Evolutionary conservation across 2,329 filamentous ascomycete species (phyloP).

Genomic region (Colletotrichum sansevieriae): DNA sequence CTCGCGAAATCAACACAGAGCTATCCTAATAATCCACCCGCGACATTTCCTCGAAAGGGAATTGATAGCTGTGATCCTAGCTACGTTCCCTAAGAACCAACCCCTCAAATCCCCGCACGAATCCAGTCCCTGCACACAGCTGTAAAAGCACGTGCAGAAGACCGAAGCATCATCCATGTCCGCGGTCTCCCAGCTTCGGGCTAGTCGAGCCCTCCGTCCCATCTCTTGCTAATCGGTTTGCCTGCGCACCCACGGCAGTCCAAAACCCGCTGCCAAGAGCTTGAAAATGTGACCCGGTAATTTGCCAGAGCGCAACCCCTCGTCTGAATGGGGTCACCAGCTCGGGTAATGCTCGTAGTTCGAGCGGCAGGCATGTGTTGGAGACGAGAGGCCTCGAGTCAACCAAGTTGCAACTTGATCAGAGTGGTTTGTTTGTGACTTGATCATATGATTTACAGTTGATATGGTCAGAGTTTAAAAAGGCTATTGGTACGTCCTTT

Average conservation of each 20-base stretch:
- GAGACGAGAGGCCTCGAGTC: slow-evolving; percentile 1
- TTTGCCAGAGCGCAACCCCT: slow-evolving; percentile 27
- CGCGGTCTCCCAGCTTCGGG: not conserved
- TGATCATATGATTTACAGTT: slow-evolving; percentile 2
- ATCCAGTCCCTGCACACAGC: not conserved
- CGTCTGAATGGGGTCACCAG: slow-evolving; percentile 26
- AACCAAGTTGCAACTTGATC: not conserved
- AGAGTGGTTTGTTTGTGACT: not conserved
- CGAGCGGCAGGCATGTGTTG: slow-evolving; percentile 8
- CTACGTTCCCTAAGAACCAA: not conserved
- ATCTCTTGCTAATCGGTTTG: not conserved
- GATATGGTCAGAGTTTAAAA: not conserved
- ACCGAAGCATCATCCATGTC: slow-evolving; percentile 35
- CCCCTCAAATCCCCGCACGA: not conserved
- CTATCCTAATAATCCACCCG: not conserved
- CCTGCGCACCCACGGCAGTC: not conserved
- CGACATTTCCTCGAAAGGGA: too few species aligned
- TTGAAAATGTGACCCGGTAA: slow-evolving; percentile 7
- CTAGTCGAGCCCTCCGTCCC: slow-evolving; percentile 8
- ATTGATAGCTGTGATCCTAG: too few species aligned
- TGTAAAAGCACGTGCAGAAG: slow-evolving; percentile 23
- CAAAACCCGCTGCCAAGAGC: not conserved
- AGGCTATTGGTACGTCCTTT: not conserved
- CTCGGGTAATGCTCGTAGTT: slow-evolving; percentile 1
- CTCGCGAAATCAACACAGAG: too few species aligned